Evolutionary conservation across 495 filamentous ascomycete genomes (phyloP), one percentile per base, ranked within the genome.

Genomic region (Podospora anserina): DNA sequence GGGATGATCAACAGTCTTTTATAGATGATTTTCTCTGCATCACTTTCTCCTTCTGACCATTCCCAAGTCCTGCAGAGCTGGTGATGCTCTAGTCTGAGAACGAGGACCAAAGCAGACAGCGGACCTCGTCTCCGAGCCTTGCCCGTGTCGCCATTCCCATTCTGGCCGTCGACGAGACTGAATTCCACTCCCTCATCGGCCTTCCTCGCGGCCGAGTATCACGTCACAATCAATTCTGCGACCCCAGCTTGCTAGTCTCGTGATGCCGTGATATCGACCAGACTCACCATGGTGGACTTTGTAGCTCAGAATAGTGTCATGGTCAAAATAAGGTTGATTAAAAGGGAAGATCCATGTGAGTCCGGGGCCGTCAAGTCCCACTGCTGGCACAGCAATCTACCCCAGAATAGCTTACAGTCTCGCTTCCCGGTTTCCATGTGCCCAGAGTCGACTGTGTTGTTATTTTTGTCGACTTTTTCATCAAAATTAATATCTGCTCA

Each of bases 171-270:
- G 23, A 57, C 53, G 30, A 54, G 53, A 61, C 60, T 16, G 53
- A 23, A 16, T 27, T 13, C 55, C 39, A 20, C 34, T 7, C n/a
- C 32, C 16, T 23, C 49, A 65, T 7, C 49, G 11, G 19, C 16
- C 63, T 15, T 34, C 44, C 60, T 63, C 16, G 26, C 3, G 19
- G 57, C 34, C 30, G 32, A 56, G 34, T 60, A 65, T 57, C 63
- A 69, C 54, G 61, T 66, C 63, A 61, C 34, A 69, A 20, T 34
- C 68, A 59, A 69, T 61, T 55, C 57, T 63, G 44, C 63, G 44
- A 66, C 63, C 63, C 61, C 68, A 44, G 63, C 68, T 27, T 56
- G 27, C 19, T 18, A 54, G 9, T 49, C 30, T 57, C 19, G 63
- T n/a, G 23, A 39, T 65, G 30, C 28, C 19, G 28, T 19, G 20